Evolutionary conservation across 2,329 filamentous ascomycete species (phyloP).

Genomic region (Verticillium zaregamsianum): DNA sequence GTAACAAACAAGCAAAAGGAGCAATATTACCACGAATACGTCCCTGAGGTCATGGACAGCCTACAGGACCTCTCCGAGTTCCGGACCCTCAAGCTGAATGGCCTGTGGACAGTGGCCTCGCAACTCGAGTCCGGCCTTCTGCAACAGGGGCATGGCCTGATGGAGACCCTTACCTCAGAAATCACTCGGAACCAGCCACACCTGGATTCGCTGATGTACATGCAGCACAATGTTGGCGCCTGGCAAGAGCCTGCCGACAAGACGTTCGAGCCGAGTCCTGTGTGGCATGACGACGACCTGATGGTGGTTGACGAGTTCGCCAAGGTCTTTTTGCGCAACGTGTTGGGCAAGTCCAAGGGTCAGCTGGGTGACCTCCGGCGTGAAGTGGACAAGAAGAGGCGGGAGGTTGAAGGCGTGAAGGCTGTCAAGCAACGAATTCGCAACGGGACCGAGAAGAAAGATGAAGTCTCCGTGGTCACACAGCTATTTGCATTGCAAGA

Average conservation of each 20-base stretch:
- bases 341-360: slow-evolving; percentile 84
- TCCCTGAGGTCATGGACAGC: slow-evolving; percentile 89
- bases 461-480: slow-evolving; percentile 80
- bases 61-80: slow-evolving; percentile 93
- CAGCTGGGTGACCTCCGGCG: slow-evolving; percentile 75
- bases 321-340: slow-evolving; percentile 86
- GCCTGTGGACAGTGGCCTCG: slow-evolving; percentile 77
- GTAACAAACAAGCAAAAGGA: slow-evolving; percentile 98
- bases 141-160: slow-evolving; percentile 65
- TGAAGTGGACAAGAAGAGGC: slow-evolving; percentile 80
- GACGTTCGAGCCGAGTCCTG: slow-evolving; percentile 86
- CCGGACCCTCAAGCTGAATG: slow-evolving; percentile 76
- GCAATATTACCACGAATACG: slow-evolving; percentile 93
- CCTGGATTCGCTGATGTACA: slow-evolving; percentile 97
- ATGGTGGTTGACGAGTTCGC: slow-evolving; percentile 86
- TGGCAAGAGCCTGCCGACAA: slow-evolving; percentile 85
- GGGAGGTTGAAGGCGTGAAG: slow-evolving; percentile 78
- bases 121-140: slow-evolving; percentile 78
- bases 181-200: slow-evolving; percentile 84
- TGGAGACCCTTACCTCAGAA: slow-evolving; percentile 71
- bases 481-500: slow-evolving; percentile 84
- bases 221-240: slow-evolving; percentile 78
- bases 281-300: slow-evolving; percentile 90
- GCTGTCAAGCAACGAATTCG: slow-evolving; percentile 70
- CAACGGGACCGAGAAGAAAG: slow-evolving; percentile 81